A percentile compares a stretch with the other conserved stretches of the same genome.
Conservation (phyloP, 441 rosid genomes). For the Gossypium davidsonii region DNA sequence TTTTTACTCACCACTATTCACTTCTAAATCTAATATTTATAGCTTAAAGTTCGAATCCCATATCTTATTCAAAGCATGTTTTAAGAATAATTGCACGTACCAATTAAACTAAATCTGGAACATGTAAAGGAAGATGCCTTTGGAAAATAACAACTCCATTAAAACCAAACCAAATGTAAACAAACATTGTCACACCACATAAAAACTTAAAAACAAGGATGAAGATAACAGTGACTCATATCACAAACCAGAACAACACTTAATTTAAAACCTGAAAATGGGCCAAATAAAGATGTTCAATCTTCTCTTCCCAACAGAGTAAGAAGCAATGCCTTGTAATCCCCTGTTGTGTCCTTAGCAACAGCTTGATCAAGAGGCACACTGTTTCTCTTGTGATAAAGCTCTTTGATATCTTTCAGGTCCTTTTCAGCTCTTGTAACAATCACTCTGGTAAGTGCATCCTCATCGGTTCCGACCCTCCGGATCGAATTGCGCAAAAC, state of each 20-base stretch:
- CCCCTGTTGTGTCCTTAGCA: conserved; percentile 49
- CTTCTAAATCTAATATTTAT: too few relatives aligned
- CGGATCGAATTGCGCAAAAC: conserved; percentile 41
- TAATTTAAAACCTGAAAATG: not conserved
- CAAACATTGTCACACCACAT: not conserved
- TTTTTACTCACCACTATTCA: too few relatives aligned
- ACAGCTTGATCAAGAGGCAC: conserved; percentile 39
- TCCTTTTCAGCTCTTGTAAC: conserved; percentile 55
- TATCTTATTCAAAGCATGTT: not conserved
- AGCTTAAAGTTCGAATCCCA: too few relatives aligned
- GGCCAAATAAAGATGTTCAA: conserved; percentile 1
- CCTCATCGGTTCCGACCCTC: conserved; percentile 52
- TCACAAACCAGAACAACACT: conserved; percentile 1
- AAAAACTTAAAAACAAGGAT: not conserved
- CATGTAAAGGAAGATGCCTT: not conserved
- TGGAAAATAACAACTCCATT: not conserved
- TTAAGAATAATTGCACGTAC: not conserved
- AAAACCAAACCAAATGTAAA: not conserved
- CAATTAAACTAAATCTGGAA: too few relatives aligned
- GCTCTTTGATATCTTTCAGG: conserved; percentile 45
- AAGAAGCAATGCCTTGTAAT: conserved; percentile 48
- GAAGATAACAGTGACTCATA: conserved; percentile 6
- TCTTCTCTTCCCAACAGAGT: conserved; percentile 44
- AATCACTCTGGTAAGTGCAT: conserved; percentile 52
- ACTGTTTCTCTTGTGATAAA: conserved; percentile 53